Evolutionary conservation across 176 grass and related monocot species (phyloP), one percentile per base, ranked within the genome.

Genomic region (Aegilops sharonensis): DNA sequence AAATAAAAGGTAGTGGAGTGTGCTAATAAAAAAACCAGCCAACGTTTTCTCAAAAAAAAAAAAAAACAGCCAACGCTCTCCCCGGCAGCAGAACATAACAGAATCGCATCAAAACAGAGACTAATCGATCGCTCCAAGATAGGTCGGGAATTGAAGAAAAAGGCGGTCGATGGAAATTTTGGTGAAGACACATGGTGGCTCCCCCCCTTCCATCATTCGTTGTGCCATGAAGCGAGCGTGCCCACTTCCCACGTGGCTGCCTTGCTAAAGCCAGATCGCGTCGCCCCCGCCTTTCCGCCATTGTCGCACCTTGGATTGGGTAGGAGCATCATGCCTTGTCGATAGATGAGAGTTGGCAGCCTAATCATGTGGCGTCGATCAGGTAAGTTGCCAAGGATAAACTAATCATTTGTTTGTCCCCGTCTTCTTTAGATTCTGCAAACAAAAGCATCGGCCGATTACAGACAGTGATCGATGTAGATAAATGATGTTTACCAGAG

Each of bases 181-280:
- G 13, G 23, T 8, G 70, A 74, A 59, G 62, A 64, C 64, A 83
- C 80, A 88, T 72, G 87, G 65, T 68, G 64, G 10, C 64, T 59
- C 74, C 34, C 14, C 74, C 34, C 14, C 48, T 52, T 50, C 27
- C 83, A 57, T 69, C 63, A n/a, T 78, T 77, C 27, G 30, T 9
- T 42, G 12, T 21, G 68, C 60, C 5, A 25, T 17, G 42, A 11
- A 43, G 37, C 21, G 40, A 52, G 73, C 43, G 72, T 24, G 73
- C 89, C 73, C 84, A 78, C 79, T 66, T 50, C 72, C 72, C 85
- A 90, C 83, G 89, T 91, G 75, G 56, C 31, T 77, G 73, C 89
- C 79, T 64, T 37, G 72, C 66, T 43, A 82, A 84, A 56, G 71
- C 50, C 77, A 50, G 78, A 40, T 80, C 66, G 64, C 37, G 32